Evolutionary conservation across 306 rosid species (phyloP).

Genomic region (Hylodesmum podocarpum): DNA sequence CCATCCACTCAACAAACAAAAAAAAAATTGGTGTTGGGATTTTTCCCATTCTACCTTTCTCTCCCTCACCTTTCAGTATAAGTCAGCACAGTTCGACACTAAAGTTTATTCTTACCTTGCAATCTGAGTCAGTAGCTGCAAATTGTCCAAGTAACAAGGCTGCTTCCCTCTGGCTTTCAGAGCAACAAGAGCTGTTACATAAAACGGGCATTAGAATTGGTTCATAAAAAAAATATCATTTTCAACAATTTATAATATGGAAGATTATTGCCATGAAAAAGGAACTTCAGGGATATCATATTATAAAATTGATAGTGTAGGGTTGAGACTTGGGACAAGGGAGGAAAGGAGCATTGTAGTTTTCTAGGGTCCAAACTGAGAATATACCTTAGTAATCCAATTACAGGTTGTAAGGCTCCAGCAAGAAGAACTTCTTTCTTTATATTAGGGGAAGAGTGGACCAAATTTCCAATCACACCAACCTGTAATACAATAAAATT

Average conservation of each 20-base stretch:
- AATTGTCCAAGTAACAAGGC: slow-evolving; percentile 96
- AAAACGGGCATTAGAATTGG: slow-evolving; percentile 14
- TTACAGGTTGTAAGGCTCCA: slow-evolving; percentile 91
- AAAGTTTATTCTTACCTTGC: slow-evolving; percentile 60
- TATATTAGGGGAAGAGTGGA: slow-evolving; percentile 89
- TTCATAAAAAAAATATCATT: neutral
- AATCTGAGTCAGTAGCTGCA: slow-evolving; percentile 98
- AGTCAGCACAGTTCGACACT: neutral
- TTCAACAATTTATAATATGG: neutral
- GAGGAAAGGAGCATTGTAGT: neutral
- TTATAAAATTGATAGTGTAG: neutral
- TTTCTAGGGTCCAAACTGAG: neutral
- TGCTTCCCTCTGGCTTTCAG: slow-evolving; percentile 98
- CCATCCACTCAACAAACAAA: slow-evolving; percentile 10
- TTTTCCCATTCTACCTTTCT: neutral
- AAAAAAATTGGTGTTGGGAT: neutral
- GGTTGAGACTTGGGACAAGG: neutral
- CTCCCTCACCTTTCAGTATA: neutral
- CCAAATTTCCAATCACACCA: slow-evolving; percentile 93
- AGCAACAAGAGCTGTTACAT: slow-evolving; percentile 78
- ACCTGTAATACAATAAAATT: slow-evolving; percentile 54
- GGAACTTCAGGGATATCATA: neutral
- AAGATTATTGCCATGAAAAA: neutral
- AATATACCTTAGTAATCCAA: slow-evolving; percentile 76
- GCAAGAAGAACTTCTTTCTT: slow-evolving; percentile 92